Conservation (phyloP, 495 filamentous ascomycete genomes). For the Echria macrotheca region DNA sequence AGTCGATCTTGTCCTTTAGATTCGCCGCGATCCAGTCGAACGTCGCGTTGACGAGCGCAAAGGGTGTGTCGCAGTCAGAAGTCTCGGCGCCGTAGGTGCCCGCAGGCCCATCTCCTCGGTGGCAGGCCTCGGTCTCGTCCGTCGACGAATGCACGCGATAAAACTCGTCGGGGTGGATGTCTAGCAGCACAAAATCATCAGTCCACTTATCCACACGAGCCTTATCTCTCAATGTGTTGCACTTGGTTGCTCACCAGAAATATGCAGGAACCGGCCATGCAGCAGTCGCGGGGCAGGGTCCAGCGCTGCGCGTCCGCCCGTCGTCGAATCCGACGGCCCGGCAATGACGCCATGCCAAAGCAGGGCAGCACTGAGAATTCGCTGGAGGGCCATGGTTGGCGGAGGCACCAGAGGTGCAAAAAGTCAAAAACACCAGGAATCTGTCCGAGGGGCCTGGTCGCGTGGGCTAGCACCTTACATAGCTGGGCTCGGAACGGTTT, state of each 20-base stretch:
- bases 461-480: slow-evolving; percentile 7
- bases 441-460: not conserved
- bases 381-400: slow-evolving; percentile 17
- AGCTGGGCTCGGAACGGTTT: no score
- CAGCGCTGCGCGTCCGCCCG: no score
- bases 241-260: slow-evolving; percentile 81
- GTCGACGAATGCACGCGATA: slow-evolving; percentile 74
- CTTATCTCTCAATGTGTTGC: no score
- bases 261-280: slow-evolving; percentile 85
- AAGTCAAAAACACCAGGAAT: slow-evolving; percentile 6
- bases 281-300: slow-evolving; percentile 43
- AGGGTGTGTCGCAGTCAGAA: slow-evolving; percentile 81
- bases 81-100: slow-evolving; percentile 79
- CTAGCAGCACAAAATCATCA: slow-evolving; percentile 38
- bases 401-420: not conserved
- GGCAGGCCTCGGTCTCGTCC: slow-evolving; percentile 64
- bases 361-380: slow-evolving; percentile 20
- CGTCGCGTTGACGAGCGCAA: slow-evolving; percentile 76
- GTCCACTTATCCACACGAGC: not conserved
- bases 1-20: slow-evolving; percentile 79
- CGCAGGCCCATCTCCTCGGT: slow-evolving; percentile 69
- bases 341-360: slow-evolving; percentile 35
- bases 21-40: slow-evolving; percentile 88
- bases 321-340: slow-evolving; percentile 15
- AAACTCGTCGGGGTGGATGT: slow-evolving; percentile 83